Base-by-base conservation (phyloP, 441 rosid species). In the Gossypium aridum region DNA sequence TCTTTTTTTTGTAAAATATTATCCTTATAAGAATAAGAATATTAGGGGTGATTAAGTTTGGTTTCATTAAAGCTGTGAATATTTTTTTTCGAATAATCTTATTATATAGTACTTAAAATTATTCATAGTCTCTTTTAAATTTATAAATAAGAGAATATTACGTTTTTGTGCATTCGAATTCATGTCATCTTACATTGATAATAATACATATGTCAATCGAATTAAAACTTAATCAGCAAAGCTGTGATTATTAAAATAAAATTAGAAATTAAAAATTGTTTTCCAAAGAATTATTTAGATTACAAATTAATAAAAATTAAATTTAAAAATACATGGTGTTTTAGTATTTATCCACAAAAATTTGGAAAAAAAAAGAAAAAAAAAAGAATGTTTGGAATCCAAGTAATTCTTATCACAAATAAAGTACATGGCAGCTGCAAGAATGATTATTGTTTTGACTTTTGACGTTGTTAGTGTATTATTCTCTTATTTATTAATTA, bases 171-270 rank as follows among this genome's bases (percentile, higher is more conserved):
- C 1, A 31, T 7, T 31, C 7, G 7, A 31, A 31, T 1, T 1
- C 1, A 31, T 0, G 7, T 31, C 0, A 1, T 31, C 0, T 31
- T 31, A 0, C 0, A 31, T 31, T 31, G 0, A 31, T 0, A 5
- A 31, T 0, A 31, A 31, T 31, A 0, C 0, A 0, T 0, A 31
- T 5, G 0, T 1, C 1, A 5, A 31, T 31, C 0, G 2, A 31
- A 31, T 0, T 31, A 31, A 5, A 4, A 31, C 37, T 31, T 5
- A 54, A 17, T 17, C 1, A 23, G 0, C 1, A 20, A 28, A 4
- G 12, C 0, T 17, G 1, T 17, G 1, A 54, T 54, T 17, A 2
- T 54, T 16, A n/a, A 17, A 8, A 45, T 1, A 45, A 54, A 54
- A 16, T 0, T 17, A 7, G 0, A 2, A 53, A 53, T n/a, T 1